Conservation (phyloP, 805 yeast genomes). For the Scheffersomyces ergatensis region DNA sequence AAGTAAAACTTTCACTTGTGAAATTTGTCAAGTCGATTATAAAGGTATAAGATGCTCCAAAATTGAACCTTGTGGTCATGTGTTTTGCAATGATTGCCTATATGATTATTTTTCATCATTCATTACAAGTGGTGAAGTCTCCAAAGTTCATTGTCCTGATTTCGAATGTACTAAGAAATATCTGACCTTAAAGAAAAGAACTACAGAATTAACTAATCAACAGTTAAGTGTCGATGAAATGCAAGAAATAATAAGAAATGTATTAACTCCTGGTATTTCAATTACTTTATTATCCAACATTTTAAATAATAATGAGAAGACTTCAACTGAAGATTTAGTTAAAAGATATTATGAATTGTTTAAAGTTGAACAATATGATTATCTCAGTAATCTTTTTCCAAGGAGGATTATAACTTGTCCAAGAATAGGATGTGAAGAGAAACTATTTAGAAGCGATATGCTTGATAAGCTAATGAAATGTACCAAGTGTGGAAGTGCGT, state of each 20-base stretch:
- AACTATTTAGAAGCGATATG: conserved; percentile 46
- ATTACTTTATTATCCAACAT: conserved; percentile 29
- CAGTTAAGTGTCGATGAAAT: conserved; percentile 12
- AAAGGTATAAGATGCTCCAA: conserved; percentile 42
- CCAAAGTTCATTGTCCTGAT: conserved; percentile 57
- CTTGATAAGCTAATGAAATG: conserved; percentile 50
- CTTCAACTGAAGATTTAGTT: conserved; percentile 16
- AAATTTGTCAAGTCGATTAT: conserved; percentile 51
- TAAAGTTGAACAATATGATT: conserved; percentile 38
- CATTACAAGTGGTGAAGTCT: conserved; percentile 48
- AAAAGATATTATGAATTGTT: conserved; percentile 39
- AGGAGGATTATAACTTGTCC: conserved; percentile 52
- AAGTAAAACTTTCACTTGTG: conserved; percentile 44
- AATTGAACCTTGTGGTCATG: conserved; percentile 47
- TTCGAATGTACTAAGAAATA: conserved; percentile 41
- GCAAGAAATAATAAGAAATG: conserved; percentile 17
- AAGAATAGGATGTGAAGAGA: conserved; percentile 38
- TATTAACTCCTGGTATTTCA: conserved; percentile 43
- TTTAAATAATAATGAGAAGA: conserved; percentile 10
- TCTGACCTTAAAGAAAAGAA: not conserved
- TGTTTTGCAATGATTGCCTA: conserved; percentile 48
- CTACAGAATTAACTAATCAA: not conserved
- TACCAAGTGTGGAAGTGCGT: conserved; percentile 47
- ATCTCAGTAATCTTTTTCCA: conserved; percentile 45
- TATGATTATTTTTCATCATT: conserved; percentile 37